Percentiles rank a stretch among this genome's conserved stretches.
phyloP scores from a whole-genome alignment of 441 rosid species.

The Flueggea neowawraea region DNA sequence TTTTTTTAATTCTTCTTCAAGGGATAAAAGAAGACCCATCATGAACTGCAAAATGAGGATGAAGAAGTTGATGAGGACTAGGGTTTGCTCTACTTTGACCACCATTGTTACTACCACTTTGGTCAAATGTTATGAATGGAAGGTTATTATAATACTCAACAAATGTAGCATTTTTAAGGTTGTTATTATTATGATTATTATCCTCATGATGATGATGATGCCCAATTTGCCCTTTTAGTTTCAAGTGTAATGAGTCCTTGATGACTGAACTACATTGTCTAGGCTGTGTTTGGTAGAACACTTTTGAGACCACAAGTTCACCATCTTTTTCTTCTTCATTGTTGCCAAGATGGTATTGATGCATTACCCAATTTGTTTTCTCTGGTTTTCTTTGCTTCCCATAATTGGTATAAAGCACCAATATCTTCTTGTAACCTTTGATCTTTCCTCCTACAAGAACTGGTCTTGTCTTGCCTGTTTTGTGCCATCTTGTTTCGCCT shows the following conservation, averaged over 20 bases:
- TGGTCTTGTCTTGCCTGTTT: slow-evolving; percentile 95
- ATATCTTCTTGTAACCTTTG: slow-evolving; percentile 85
- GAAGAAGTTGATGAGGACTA: slow-evolving; percentile 25
- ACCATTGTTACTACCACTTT: slow-evolving; percentile 32
- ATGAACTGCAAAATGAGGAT: slow-evolving; percentile 55
- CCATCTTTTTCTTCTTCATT: slow-evolving; percentile 93
- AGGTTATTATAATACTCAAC: slow-evolving; percentile 41
- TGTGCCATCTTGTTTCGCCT: slow-evolving; percentile 98
- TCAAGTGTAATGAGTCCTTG: slow-evolving; percentile 12
- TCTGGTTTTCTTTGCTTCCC: slow-evolving; percentile 91
- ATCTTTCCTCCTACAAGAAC: slow-evolving; percentile 40
- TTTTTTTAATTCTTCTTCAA: too few species aligned
- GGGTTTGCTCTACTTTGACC: slow-evolving; percentile 32
- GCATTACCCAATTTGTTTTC: slow-evolving; percentile 98
- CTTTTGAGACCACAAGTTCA: slow-evolving; percentile 83
- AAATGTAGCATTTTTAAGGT: slow-evolving; percentile 6
- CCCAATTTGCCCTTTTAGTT: slow-evolving; percentile 21
- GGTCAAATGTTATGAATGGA: slow-evolving; percentile 47
- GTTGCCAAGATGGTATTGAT: slow-evolving; percentile 88
- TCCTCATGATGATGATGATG: too few species aligned
- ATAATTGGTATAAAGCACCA: slow-evolving; percentile 92
- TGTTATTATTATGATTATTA: not conserved
- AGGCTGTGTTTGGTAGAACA: slow-evolving; percentile 97
- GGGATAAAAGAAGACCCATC: slow-evolving; percentile 60
- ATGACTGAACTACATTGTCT: slow-evolving; percentile 60